These are phyloP conservation scores for Raddia distichophylla DNA, from an alignment of 176 grass and related monocot genomes.

Conservation along the genomic window DNA sequence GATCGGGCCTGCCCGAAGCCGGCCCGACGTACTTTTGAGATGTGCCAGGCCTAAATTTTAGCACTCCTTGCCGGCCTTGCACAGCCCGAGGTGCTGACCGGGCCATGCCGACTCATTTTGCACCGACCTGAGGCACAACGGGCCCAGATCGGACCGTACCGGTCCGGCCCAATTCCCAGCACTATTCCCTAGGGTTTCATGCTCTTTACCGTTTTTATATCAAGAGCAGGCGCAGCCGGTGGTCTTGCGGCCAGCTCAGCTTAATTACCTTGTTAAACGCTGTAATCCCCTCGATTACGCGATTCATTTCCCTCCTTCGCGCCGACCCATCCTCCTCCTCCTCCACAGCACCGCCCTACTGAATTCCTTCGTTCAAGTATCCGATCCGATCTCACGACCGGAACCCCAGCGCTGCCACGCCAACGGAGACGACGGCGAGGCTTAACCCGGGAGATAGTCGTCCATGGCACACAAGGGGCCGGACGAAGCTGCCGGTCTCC, in stretches of 20 bases:
- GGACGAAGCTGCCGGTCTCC: slow-evolving; percentile 37
- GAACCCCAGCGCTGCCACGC: neutral
- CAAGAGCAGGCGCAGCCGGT: neutral
- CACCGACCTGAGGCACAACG: no score
- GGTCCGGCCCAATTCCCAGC: no score
- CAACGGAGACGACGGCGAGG: slow-evolving; percentile 36
- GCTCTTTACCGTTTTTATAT: neutral
- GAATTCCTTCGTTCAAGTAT: slow-evolving; percentile 28
- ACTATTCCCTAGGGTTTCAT: neutral
- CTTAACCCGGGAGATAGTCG: slow-evolving; percentile 75
- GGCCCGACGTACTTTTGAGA: no score
- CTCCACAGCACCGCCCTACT: slow-evolving; percentile 5
- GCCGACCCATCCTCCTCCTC: neutral
- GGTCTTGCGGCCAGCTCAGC: slow-evolving; percentile 34
- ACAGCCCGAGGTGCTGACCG: no score
- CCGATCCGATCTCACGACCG: slow-evolving; percentile 34
- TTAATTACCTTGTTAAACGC: slow-evolving; percentile 28
- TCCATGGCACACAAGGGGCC: slow-evolving; percentile 60
- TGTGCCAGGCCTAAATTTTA: no score
- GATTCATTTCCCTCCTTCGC: neutral
- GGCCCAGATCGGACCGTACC: no score
- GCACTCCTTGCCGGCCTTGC: no score
- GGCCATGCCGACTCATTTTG: no score
- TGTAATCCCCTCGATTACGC: neutral
- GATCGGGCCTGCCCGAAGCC: no score